phyloP scores from a whole-genome alignment of 257 asterid species.

The Osmanthus fragrans region DNA sequence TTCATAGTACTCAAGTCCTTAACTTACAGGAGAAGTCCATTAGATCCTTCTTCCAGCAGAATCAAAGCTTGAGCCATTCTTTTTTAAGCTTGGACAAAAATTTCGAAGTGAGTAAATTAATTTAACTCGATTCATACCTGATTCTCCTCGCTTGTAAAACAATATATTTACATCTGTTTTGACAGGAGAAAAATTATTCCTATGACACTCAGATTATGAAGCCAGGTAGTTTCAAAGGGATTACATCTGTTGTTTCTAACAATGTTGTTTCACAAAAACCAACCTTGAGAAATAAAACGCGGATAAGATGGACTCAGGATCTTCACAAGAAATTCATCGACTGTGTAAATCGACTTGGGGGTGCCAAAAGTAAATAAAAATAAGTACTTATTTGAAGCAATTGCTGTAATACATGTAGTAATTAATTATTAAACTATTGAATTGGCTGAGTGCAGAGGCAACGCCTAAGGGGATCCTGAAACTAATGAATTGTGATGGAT shows the following conservation, averaged over 20 bases:
- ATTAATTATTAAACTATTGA: neutral
- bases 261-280: slow-evolving; percentile 23
- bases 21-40: neutral
- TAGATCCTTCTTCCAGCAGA: neutral
- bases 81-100: slow-evolving; percentile 14
- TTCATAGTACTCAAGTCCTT: slow-evolving; percentile 12
- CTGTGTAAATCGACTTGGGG: slow-evolving; percentile 45
- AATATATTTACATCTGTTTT: neutral
- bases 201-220: slow-evolving; percentile 16
- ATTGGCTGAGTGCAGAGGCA: slow-evolving; percentile 43
- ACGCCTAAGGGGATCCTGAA: slow-evolving; percentile 54
- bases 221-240: neutral
- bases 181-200: slow-evolving; percentile 14
- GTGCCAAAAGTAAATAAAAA: slow-evolving; percentile 48
- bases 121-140: neutral
- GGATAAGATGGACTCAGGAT: slow-evolving; percentile 53
- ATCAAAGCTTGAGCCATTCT: slow-evolving; percentile 2
- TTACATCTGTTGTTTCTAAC: neutral
- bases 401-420: neutral
- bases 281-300: slow-evolving; percentile 22
- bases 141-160: neutral
- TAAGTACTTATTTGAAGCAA: neutral
- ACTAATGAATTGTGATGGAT: slow-evolving; percentile 49
- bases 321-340: slow-evolving; percentile 47
- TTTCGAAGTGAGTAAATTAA: slow-evolving; percentile 17